A percentile compares a stretch with the other conserved stretches of the same genome.
Evolutionary conservation across 371 early-diverging fungal genomes (phyloP).

Genomic region (Haplosporangium sp.): DNA sequence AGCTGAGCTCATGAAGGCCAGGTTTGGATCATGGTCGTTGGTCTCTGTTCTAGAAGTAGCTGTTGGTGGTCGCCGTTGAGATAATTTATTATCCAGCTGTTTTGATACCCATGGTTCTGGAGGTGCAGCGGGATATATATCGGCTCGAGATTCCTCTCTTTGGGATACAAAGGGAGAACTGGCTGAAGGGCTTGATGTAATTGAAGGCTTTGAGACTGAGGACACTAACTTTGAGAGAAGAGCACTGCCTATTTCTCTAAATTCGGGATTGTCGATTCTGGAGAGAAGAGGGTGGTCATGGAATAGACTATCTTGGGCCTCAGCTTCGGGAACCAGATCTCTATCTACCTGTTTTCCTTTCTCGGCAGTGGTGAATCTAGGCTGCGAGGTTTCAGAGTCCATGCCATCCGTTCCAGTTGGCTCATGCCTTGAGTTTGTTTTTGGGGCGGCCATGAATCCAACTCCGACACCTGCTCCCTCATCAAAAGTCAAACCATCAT

Average conservation of each 20-base stretch:
- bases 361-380: constrained; percentile 20
- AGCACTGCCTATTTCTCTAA: neutral
- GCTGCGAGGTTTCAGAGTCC: constrained; percentile 4
- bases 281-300: constrained; percentile 34
- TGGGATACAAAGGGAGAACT: neutral
- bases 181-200: neutral
- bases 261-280: constrained; percentile 19
- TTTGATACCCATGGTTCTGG: constrained; percentile 37
- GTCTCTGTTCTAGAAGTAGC: neutral
- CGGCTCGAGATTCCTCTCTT: constrained; percentile 14
- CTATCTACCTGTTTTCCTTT: constrained; percentile 33
- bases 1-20: constrained; percentile 35
- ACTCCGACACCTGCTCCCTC: constrained; percentile 29
- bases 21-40: constrained; percentile 25
- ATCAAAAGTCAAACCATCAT: constrained; percentile 25
- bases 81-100: neutral
- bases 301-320: neutral
- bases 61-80: constrained; percentile 27
- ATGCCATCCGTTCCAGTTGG: neutral
- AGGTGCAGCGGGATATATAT: constrained; percentile 40
- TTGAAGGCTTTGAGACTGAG: neutral
- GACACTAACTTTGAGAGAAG: neutral
- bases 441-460: neutral
- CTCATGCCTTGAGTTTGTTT: neutral
- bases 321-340: neutral